These are phyloP conservation scores for Phytophthora rubi DNA, from an alignment of 352 stramenopile genomes.

Conservation along the genomic window DNA sequence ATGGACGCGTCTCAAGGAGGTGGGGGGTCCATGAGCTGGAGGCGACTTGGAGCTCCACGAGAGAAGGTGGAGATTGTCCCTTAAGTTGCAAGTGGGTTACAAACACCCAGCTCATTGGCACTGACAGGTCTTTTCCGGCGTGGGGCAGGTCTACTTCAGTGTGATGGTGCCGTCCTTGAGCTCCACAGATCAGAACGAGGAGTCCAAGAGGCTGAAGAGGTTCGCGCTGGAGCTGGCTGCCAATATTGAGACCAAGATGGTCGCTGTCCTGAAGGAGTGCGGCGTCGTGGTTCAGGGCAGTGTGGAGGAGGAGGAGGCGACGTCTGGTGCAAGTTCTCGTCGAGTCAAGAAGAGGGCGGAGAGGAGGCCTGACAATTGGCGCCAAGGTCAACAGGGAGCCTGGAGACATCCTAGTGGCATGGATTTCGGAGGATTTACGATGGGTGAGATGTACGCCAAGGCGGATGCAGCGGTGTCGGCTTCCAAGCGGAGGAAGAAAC, in stretches of 20 bases:
- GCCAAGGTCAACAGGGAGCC: slow-evolving; percentile 9
- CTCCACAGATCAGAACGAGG: not conserved
- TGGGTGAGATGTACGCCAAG: slow-evolving; percentile 50
- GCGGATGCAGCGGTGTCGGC: slow-evolving; percentile 22
- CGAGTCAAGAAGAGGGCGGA: slow-evolving; percentile 12
- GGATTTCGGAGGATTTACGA: slow-evolving; percentile 63
- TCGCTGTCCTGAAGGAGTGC: slow-evolving; percentile 55
- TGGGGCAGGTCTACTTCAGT: slow-evolving; percentile 44
- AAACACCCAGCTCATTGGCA: not conserved
- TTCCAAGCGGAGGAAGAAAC: slow-evolving; percentile 36
- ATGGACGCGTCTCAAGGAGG: slow-evolving; percentile 44
- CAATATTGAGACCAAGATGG: slow-evolving; percentile 61
- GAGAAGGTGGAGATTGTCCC: slow-evolving; percentile 21
- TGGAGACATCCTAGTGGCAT: slow-evolving; percentile 36
- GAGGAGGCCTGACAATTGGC: slow-evolving; percentile 16
- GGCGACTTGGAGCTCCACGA: slow-evolving; percentile 6
- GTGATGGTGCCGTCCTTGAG: slow-evolving; percentile 33
- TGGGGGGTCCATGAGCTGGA: slow-evolving; percentile 17
- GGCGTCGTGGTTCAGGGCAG: slow-evolving; percentile 38
- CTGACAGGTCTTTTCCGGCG: slow-evolving; percentile 13
- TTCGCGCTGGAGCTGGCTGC: slow-evolving; percentile 53
- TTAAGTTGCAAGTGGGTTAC: not conserved
- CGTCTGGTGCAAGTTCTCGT: slow-evolving; percentile 1
- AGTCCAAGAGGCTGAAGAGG: slow-evolving; percentile 42
- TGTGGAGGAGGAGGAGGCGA: slow-evolving; percentile 5